Conservation (phyloP, 2,329 filamentous ascomycete genomes). For the Phyllachora maydis region DNA sequence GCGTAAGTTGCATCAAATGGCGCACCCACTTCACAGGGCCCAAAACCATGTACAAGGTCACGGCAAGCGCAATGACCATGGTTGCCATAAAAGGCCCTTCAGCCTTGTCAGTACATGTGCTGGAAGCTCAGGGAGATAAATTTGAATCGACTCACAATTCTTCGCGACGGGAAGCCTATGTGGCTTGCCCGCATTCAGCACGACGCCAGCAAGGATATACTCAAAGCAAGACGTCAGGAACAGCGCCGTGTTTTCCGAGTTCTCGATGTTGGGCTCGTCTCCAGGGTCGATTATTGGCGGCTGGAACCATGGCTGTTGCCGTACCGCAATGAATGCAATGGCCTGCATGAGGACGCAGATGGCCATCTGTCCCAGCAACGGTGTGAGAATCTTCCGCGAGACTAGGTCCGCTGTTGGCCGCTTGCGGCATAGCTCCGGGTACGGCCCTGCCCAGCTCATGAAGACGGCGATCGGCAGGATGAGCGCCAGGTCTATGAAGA, state of each 20-base stretch:
- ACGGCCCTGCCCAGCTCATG: conserved; percentile 93
- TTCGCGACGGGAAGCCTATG: conserved; percentile 64
- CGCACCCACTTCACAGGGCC: conserved; percentile 48
- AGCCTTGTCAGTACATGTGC: conserved; percentile 5
- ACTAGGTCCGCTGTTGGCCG: conserved; percentile 83
- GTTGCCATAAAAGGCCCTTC: conserved; percentile 69
- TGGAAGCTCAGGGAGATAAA: conserved; percentile 1
- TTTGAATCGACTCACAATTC: conserved; percentile 54
- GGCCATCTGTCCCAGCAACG: conserved; percentile 70
- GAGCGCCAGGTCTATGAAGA: conserved; percentile 83
- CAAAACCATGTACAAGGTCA: conserved; percentile 66
- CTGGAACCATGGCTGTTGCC: conserved; percentile 63
- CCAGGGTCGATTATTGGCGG: conserved; percentile 56
- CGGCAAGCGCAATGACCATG: conserved; percentile 42
- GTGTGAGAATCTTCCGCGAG: conserved; percentile 76
- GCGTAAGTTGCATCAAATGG: conserved; percentile 69
- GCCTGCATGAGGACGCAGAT: conserved; percentile 65
- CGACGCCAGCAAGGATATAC: conserved; percentile 77
- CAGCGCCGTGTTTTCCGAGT: conserved; percentile 81
- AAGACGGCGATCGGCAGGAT: conserved; percentile 95
- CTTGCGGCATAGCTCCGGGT: conserved; percentile 57
- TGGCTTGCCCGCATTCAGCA: conserved; percentile 77
- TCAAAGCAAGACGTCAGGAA: conserved; percentile 88
- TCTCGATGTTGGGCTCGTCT: conserved; percentile 71
- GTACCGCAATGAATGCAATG: conserved; percentile 52